phyloP scores from a whole-genome alignment of 208 protist species.

The Acanthamoeba sp. region DNA sequence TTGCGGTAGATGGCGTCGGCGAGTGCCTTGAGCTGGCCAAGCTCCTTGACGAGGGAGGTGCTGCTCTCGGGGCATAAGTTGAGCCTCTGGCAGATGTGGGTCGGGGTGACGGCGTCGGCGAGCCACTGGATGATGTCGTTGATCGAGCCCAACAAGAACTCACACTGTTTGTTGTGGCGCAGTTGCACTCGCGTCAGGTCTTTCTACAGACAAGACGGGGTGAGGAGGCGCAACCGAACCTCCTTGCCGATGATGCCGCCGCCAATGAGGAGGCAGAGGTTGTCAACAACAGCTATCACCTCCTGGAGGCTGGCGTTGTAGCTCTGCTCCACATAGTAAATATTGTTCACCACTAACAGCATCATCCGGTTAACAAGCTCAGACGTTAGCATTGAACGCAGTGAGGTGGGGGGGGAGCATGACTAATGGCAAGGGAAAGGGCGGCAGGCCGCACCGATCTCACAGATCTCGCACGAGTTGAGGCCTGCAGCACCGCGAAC shows the following conservation, averaged over 20 bases:
- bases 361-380: background rate
- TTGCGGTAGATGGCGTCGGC: no score
- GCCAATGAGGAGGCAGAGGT: background rate
- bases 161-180: background rate
- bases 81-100: conserved; percentile 7
- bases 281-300: background rate
- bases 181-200: no score
- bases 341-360: background rate
- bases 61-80: no score
- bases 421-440: no score
- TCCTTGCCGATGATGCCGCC: background rate
- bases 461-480: background rate
- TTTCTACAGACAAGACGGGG: background rate
- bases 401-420: no score
- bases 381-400: no score
- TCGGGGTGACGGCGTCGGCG: background rate
- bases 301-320: conserved; percentile 2
- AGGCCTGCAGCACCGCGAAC: no score
- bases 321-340: background rate
- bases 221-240: background rate
- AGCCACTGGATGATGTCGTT: conserved; percentile 12
- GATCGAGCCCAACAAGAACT: background rate
- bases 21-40: no score
- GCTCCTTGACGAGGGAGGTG: no score
- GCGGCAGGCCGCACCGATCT: background rate